Percentiles rank a stretch among this genome's conserved stretches.
Conservation (phyloP, 1,139 yeast species). For the Hyphopichia fennica region DNA sequence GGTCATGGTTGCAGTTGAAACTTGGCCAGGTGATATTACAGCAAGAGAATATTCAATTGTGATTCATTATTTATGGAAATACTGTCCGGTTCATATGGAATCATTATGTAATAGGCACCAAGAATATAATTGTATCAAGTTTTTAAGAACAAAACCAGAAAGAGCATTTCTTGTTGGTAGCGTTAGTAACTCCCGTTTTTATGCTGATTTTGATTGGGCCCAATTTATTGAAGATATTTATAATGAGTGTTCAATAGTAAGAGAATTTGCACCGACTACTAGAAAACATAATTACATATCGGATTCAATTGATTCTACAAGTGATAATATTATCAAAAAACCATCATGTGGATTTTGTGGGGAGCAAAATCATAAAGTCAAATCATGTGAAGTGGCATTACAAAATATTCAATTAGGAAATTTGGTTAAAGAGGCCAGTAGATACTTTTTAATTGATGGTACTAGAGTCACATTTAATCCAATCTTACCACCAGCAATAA, state of each 20-base stretch:
- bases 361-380: not conserved
- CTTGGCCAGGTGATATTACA: constrained; percentile 1
- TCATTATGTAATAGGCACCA: not conserved
- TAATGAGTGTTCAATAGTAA: not conserved
- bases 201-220: not conserved
- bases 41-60: not conserved
- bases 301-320: not conserved
- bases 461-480: not conserved
- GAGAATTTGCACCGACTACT: not conserved
- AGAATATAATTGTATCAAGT: not conserved
- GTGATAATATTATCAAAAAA: not conserved
- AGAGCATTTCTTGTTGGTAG: constrained; percentile 1
- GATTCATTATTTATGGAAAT: constrained; percentile 1
- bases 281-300: not conserved
- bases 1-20: constrained; percentile 1
- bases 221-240: not conserved
- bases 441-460: not conserved
- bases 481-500: constrained; percentile 1
- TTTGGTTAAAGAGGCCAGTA: not conserved
- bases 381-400: not conserved
- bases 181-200: not conserved
- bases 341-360: constrained; percentile 3
- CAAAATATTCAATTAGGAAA: not conserved
- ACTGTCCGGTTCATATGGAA: constrained; percentile 1
- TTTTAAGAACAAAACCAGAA: not conserved